A percentile compares a stretch with the other conserved stretches of the same genome.
These are phyloP conservation scores for Plasmodium chabaudi DNA, from an alignment of 169 alveolate species.

Conservation along the genomic window DNA sequence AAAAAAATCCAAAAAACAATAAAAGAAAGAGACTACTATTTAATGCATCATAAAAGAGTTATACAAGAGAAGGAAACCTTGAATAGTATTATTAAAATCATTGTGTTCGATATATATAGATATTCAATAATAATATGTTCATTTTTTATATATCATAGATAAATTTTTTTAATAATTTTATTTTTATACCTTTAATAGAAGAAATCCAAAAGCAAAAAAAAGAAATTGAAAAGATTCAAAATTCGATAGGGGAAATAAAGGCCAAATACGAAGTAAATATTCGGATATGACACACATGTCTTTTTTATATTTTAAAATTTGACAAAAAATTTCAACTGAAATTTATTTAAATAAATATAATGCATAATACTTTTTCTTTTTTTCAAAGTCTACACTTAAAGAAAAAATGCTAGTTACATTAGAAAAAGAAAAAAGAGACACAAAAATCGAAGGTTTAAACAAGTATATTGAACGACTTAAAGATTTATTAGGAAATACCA, in stretches of 20 bases:
- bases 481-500: conserved; percentile 55
- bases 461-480: conserved; percentile 56
- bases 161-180: conserved; percentile 25
- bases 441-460: conserved; percentile 73
- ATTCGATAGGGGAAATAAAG: conserved; percentile 62
- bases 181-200: conserved; percentile 33
- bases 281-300: neutral
- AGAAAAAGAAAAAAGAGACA: conserved; percentile 72
- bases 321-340: conserved; percentile 15
- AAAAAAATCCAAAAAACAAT: conserved; percentile 71
- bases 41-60: conserved; percentile 76
- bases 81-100: conserved; percentile 42
- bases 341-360: conserved; percentile 1
- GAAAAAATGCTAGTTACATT: conserved; percentile 55
- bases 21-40: conserved; percentile 74
- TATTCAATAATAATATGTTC: conserved; percentile 19
- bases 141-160: conserved; percentile 15
- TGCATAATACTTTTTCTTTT: conserved; percentile 17
- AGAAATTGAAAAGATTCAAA: conserved; percentile 65
- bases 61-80: conserved; percentile 73
- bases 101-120: conserved; percentile 2
- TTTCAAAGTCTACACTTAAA: conserved; percentile 56
- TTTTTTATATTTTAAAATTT: conserved; percentile 11
- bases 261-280: conserved; percentile 61
- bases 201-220: conserved; percentile 71